Conservation (phyloP, 139 green algal species). For the Monoraphidium neglectum region DNA sequence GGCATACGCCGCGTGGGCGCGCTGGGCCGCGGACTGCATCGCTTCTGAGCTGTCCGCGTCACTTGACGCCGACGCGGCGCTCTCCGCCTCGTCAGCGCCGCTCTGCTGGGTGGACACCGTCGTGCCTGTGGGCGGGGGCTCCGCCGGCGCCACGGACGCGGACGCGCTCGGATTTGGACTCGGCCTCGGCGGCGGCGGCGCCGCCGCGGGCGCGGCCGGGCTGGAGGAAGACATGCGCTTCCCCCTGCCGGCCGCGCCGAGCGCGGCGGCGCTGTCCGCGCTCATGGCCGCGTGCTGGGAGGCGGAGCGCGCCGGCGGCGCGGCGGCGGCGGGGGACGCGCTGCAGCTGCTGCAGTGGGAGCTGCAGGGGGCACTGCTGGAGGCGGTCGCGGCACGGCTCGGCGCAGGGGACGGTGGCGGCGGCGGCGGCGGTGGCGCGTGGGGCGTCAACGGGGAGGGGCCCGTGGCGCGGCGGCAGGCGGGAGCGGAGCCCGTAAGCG, state of each 20-base stretch:
- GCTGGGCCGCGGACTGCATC: constrained; percentile 65
- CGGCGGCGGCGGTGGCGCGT: neutral
- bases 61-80: constrained; percentile 44
- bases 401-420: neutral
- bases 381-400: constrained; percentile 10
- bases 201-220: too few relatives aligned
- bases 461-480: neutral
- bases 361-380: constrained; percentile 45
- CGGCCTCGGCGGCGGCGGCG: too few relatives aligned
- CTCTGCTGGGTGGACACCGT: constrained; percentile 70
- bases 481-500: constrained; percentile 43
- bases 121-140: constrained; percentile 19
- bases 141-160: constrained; percentile 19
- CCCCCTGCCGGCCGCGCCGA: constrained; percentile 69
- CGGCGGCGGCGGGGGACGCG: constrained; percentile 51
- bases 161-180: neutral
- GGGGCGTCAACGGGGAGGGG: too few relatives aligned
- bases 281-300: constrained; percentile 36
- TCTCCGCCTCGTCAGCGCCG: constrained; percentile 32
- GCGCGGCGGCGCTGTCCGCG: constrained; percentile 16
- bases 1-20: constrained; percentile 55
- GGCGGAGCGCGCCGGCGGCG: constrained; percentile 65
- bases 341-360: constrained; percentile 81
- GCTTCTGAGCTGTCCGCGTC: constrained; percentile 35
- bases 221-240: constrained; percentile 65